Conservation (phyloP, 2,329 filamentous ascomycete species). For the Pseudogymnoascus sp. region DNA sequence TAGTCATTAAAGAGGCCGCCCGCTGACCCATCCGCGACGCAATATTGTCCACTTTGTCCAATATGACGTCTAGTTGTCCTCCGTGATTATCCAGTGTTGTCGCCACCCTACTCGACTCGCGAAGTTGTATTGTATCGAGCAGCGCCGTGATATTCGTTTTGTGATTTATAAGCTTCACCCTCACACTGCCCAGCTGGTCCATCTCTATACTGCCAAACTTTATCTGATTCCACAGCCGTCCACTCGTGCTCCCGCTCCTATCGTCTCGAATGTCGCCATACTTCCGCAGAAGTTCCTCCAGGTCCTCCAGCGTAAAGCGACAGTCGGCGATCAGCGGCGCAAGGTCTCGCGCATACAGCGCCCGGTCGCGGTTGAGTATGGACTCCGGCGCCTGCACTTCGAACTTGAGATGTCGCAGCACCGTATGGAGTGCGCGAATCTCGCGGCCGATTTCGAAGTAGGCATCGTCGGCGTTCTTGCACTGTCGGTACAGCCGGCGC, state of each 20-base stretch:
- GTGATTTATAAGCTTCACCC: slow-evolving; percentile 41
- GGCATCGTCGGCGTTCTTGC: slow-evolving; percentile 36
- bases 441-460: slow-evolving; percentile 43
- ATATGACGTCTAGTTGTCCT: slow-evolving; percentile 43
- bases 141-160: slow-evolving; percentile 47
- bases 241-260: slow-evolving; percentile 13
- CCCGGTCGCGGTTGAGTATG: slow-evolving; percentile 38
- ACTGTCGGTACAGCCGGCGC: slow-evolving; percentile 46
- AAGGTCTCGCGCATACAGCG: slow-evolving; percentile 43
- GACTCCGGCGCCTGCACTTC: slow-evolving; percentile 51
- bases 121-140: slow-evolving; percentile 48
- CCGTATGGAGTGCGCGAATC: slow-evolving; percentile 46
- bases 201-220: slow-evolving; percentile 25
- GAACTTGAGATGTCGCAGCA: slow-evolving; percentile 48
- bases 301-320: slow-evolving; percentile 46
- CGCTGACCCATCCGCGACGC: slow-evolving; percentile 43
- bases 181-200: slow-evolving; percentile 24
- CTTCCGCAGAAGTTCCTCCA: slow-evolving; percentile 44
- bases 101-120: slow-evolving; percentile 36
- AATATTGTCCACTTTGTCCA: slow-evolving; percentile 52
- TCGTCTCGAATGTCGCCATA: slow-evolving; percentile 26
- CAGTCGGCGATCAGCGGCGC: slow-evolving; percentile 46
- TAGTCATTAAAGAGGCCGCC: slow-evolving; percentile 29
- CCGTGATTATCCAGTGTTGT: slow-evolving; percentile 20
- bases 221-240: slow-evolving; percentile 22